phyloP scores from a whole-genome alignment of 1,284 basidiomycete species.

The Jaminaea rosea region DNA sequence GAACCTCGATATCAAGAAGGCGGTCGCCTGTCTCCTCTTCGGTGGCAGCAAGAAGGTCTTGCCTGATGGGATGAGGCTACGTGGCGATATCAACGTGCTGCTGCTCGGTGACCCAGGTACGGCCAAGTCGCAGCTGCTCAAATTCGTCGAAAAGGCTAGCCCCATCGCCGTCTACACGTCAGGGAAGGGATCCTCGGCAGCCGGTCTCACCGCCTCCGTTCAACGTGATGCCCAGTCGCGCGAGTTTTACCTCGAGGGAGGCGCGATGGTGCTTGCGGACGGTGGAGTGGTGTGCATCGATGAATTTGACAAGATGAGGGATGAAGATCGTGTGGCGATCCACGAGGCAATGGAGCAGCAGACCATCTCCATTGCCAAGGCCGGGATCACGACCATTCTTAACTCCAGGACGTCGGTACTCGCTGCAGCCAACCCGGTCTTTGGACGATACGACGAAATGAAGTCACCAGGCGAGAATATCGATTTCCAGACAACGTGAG shows the following conservation, averaged over 20 bases:
- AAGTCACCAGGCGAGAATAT: constrained; percentile 96
- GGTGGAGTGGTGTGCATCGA: constrained; percentile 98
- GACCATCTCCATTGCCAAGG: constrained; percentile 98
- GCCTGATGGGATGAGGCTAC: constrained; percentile 91
- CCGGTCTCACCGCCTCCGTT: constrained; percentile 94
- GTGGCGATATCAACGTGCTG: constrained; percentile 96
- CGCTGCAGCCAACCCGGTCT: constrained; percentile 96
- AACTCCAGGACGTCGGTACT: constrained; percentile 94
- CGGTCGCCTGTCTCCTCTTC: constrained; percentile 85
- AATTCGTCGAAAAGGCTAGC: constrained; percentile 97
- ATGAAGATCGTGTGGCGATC: constrained; percentile 96
- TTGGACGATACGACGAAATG: constrained; percentile 95
- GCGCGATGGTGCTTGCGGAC: constrained; percentile 98
- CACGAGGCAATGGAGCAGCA: constrained; percentile 99
- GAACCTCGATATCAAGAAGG: constrained; percentile 93
- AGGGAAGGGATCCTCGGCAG: constrained; percentile 93
- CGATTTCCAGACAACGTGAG: constrained; percentile 95
- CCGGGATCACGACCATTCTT: constrained; percentile 94
- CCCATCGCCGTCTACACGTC: constrained; percentile 97
- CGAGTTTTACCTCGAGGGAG: constrained; percentile 97
- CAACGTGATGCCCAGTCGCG: constrained; percentile 89
- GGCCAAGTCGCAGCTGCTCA: constrained; percentile 91
- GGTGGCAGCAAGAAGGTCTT: constrained; percentile 97
- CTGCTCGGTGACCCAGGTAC: constrained; percentile 95
- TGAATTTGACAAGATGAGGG: constrained; percentile 99